Conservation (phyloP, 2,329 filamentous ascomycete species). For the Leptodontidium sp. region DNA sequence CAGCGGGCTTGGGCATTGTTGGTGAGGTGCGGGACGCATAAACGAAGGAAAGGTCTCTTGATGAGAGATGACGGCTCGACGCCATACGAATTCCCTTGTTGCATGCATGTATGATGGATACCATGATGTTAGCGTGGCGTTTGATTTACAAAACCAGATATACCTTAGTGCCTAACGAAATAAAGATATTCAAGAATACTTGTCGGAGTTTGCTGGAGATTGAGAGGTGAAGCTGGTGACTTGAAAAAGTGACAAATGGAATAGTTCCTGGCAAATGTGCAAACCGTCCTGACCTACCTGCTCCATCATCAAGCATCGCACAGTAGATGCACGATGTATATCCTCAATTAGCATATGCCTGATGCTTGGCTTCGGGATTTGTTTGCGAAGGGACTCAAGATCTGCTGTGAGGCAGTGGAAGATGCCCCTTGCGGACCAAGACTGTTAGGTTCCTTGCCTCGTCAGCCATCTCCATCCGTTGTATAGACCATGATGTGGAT, state of each 20-base stretch:
- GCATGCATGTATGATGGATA: slow-evolving; percentile 41
- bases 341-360: no score
- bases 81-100: slow-evolving; percentile 43
- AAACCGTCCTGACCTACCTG: neutral
- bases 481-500: neutral
- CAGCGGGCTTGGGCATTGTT: slow-evolving; percentile 37
- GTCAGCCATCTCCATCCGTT: neutral
- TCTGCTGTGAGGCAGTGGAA: neutral
- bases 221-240: neutral
- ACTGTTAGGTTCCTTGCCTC: neutral
- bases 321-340: neutral
- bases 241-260: neutral
- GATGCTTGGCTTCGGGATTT: neutral
- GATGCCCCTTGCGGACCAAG: neutral
- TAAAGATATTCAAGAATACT: slow-evolving; percentile 20
- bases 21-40: slow-evolving; percentile 36
- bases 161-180: slow-evolving; percentile 43
- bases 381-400: neutral
- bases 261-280: neutral
- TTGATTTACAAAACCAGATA: slow-evolving; percentile 37
- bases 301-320: neutral
- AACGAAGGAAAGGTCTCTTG: slow-evolving; percentile 29
- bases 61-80: slow-evolving; percentile 39
- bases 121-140: slow-evolving; percentile 46
- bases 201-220: neutral